Conservation (phyloP, 2,329 filamentous ascomycete species). For the Pseudocercospora crystallina region DNA sequence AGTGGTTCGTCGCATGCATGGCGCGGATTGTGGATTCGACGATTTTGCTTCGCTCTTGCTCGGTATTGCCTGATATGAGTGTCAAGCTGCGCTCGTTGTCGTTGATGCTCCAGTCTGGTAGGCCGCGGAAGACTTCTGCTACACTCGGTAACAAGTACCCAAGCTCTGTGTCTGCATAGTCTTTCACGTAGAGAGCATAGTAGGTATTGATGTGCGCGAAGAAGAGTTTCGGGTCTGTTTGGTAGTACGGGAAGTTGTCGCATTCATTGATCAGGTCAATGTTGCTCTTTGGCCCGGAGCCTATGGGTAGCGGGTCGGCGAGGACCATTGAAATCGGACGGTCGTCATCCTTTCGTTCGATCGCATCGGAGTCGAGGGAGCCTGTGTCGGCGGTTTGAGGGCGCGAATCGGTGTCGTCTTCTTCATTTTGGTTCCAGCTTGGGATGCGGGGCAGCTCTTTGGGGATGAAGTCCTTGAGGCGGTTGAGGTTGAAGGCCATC, state of each 20-base stretch:
- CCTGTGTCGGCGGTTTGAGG: slow-evolving; percentile 17
- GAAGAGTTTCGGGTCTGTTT: slow-evolving; percentile 59
- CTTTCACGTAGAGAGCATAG: slow-evolving; percentile 65
- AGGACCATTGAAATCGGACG: slow-evolving; percentile 22
- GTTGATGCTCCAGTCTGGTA: slow-evolving; percentile 63
- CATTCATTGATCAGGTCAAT: slow-evolving; percentile 58
- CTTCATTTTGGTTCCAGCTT: slow-evolving; percentile 26
- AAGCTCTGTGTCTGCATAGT: slow-evolving; percentile 60
- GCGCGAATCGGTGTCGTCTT: slow-evolving; percentile 19
- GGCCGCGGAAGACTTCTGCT: slow-evolving; percentile 55
- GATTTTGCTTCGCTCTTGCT: slow-evolving; percentile 61
- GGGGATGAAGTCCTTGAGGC: slow-evolving; percentile 33
- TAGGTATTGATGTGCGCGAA: slow-evolving; percentile 48
- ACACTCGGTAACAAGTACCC: slow-evolving; percentile 64
- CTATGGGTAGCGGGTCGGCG: slow-evolving; percentile 32
- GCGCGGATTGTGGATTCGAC: slow-evolving; percentile 60
- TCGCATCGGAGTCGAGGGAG: slow-evolving; percentile 22
- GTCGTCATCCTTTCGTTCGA: slow-evolving; percentile 9
- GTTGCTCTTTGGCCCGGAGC: slow-evolving; percentile 43
- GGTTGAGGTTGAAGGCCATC: slow-evolving; percentile 34
- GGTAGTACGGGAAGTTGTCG: slow-evolving; percentile 72
- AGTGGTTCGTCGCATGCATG: slow-evolving; percentile 70
- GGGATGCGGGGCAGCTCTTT: slow-evolving; percentile 32
- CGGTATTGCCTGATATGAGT: slow-evolving; percentile 56
- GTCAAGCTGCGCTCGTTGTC: slow-evolving; percentile 61